Conservation (phyloP, 169 alveolate species). For the Plasmodium inui region DNA sequence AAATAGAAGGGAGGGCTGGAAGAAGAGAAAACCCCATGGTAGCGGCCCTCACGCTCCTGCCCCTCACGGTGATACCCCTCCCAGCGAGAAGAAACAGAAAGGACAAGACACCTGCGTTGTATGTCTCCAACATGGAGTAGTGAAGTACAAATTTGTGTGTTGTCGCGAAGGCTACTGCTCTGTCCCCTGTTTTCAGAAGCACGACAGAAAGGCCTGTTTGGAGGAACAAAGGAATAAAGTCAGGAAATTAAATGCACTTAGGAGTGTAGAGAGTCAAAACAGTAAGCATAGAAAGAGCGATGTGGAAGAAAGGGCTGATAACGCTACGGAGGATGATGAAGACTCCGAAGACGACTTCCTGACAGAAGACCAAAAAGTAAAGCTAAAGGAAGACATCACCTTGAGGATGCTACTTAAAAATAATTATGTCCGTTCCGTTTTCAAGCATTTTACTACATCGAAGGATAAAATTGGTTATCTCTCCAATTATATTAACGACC, state of each 20-base stretch:
- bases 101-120: neutral
- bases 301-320: neutral
- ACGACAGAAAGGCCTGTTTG: neutral
- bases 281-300: neutral
- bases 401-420: constrained; percentile 35
- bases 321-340: constrained; percentile 1
- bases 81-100: neutral
- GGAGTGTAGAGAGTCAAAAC: neutral
- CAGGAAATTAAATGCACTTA: neutral
- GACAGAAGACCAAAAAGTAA: constrained; percentile 49
- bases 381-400: constrained; percentile 49
- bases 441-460: constrained; percentile 22
- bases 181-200: neutral
- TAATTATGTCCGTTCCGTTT: constrained; percentile 64
- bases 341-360: constrained; percentile 6
- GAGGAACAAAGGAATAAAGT: neutral
- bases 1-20: neutral
- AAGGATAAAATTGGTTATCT: constrained; percentile 51
- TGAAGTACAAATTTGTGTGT: neutral
- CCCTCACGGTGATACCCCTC: neutral
- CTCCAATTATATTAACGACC: constrained; percentile 59
- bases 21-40: neutral
- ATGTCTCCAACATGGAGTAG: neutral
- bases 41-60: neutral
- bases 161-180: neutral